These are phyloP conservation scores for Emmonsiellopsis sp. DNA, from an alignment of 2,329 filamentous ascomycete species.

Conservation along the genomic window DNA sequence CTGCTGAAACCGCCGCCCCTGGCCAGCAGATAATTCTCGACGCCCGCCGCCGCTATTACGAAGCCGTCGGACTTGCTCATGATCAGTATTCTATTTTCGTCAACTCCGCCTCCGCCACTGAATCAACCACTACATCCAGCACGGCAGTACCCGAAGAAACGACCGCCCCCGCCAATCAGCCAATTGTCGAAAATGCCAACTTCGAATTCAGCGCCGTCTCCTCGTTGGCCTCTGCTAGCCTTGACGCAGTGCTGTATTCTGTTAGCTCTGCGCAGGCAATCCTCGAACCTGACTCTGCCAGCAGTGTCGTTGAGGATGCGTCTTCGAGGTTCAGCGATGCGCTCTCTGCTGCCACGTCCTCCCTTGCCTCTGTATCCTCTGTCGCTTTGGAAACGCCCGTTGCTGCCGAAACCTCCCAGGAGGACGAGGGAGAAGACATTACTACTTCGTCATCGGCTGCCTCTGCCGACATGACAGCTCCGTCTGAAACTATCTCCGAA, in stretches of 20 bases:
- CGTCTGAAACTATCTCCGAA: slow-evolving; percentile 31
- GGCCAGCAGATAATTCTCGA: slow-evolving; percentile 49
- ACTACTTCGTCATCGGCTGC: no score
- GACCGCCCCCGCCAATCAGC: slow-evolving; percentile 18
- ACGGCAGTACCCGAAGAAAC: slow-evolving; percentile 31
- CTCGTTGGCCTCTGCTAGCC: slow-evolving; percentile 30
- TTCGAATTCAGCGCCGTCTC: slow-evolving; percentile 28
- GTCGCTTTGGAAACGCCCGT: slow-evolving; percentile 22
- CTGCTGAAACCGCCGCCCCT: slow-evolving; percentile 45
- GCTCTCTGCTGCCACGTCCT: slow-evolving; percentile 36
- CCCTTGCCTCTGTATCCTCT: slow-evolving; percentile 32
- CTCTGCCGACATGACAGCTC: neutral
- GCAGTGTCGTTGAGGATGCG: slow-evolving; percentile 34
- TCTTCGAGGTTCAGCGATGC: slow-evolving; percentile 37
- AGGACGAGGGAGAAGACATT: neutral
- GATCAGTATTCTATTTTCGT: slow-evolving; percentile 70
- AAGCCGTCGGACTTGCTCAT: slow-evolving; percentile 68
- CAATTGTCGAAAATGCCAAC: slow-evolving; percentile 25
- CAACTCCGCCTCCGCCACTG: slow-evolving; percentile 55
- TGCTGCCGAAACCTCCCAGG: neutral
- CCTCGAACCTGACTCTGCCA: slow-evolving; percentile 25
- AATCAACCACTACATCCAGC: neutral
- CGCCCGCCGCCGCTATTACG: slow-evolving; percentile 63
- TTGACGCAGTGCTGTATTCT: slow-evolving; percentile 32
- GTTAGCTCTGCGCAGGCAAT: slow-evolving; percentile 29